Evolutionary conservation across 2,329 filamentous ascomycete genomes (phyloP).

Genomic region (Tolypocladium amazonense): DNA sequence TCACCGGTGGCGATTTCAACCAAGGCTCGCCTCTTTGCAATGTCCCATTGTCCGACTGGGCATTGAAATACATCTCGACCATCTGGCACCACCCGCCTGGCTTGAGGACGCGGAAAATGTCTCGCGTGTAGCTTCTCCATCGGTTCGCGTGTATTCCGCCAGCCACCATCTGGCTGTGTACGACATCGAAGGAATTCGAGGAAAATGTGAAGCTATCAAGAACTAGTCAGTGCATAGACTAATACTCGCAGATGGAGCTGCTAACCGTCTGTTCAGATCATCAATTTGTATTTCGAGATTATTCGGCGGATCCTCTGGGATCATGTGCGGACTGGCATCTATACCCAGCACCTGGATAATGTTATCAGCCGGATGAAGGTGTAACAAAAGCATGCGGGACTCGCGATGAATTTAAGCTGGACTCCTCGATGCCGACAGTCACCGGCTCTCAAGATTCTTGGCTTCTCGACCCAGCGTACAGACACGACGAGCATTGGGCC

Average conservation of each 20-base stretch:
- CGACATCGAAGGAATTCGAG: constrained; percentile 65
- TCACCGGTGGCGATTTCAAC: background rate
- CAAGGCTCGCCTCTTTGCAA: constrained; percentile 46
- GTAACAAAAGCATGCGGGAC: background rate
- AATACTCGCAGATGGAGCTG: background rate
- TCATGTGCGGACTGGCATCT: constrained; percentile 62
- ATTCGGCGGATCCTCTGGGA: constrained; percentile 49
- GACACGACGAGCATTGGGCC: background rate
- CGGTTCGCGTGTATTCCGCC: constrained; percentile 61
- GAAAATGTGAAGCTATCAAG: constrained; percentile 51
- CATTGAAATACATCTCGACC: constrained; percentile 77
- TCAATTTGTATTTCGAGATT: constrained; percentile 66
- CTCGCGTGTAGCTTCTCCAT: constrained; percentile 67
- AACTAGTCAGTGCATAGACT: background rate
- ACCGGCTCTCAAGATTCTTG: too few relatives aligned
- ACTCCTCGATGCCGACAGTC: background rate
- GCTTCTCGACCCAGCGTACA: background rate
- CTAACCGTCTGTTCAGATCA: constrained; percentile 55
- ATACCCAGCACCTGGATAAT: constrained; percentile 54
- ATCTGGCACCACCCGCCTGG: constrained; percentile 80
- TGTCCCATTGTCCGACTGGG: constrained; percentile 78
- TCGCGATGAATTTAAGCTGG: background rate
- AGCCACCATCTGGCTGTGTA: constrained; percentile 66
- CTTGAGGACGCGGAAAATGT: constrained; percentile 62
- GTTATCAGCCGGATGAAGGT: background rate